A percentile compares a stretch with the other conserved stretches of the same genome.
Conservation (phyloP, 805 yeast genomes). For the Ogataea haglerorum region DNA sequence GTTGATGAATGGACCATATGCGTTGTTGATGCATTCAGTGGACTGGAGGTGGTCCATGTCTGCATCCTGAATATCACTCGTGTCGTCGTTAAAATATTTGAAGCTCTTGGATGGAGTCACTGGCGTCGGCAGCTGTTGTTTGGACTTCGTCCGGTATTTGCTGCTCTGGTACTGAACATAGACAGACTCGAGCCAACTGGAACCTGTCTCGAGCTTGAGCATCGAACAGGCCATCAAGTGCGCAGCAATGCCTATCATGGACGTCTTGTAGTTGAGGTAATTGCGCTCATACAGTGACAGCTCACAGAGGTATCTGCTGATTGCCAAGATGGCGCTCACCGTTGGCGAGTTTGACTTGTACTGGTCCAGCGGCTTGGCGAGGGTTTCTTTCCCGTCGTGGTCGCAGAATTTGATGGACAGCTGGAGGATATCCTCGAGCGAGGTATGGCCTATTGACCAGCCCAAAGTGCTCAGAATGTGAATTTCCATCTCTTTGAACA, state of each 20-base stretch:
- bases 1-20: conserved; percentile 44
- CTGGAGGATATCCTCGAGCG: conserved; percentile 51
- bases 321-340: conserved; percentile 52
- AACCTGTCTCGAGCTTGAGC: conserved; percentile 45
- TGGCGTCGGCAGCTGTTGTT: conserved; percentile 23
- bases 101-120: conserved; percentile 25
- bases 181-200: conserved; percentile 31
- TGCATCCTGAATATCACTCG: conserved; percentile 13
- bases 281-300: conserved; percentile 47
- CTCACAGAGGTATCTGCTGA: conserved; percentile 53
- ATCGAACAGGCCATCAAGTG: conserved; percentile 53
- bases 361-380: conserved; percentile 26
- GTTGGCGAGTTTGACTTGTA: conserved; percentile 34
- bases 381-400: conserved; percentile 32
- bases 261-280: conserved; percentile 42
- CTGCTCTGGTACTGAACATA: conserved; percentile 13
- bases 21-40: conserved; percentile 34
- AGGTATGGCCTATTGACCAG: conserved; percentile 44
- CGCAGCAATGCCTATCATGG: conserved; percentile 48
- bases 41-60: conserved; percentile 13
- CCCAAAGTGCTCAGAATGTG: conserved; percentile 39
- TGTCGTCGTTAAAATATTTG: conserved; percentile 16
- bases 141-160: conserved; percentile 11
- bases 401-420: conserved; percentile 34
- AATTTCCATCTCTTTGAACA: conserved; percentile 47